These are phyloP conservation scores for Plasmodium knowlesi DNA, from an alignment of 169 alveolate genomes.

Conservation along the genomic window DNA sequence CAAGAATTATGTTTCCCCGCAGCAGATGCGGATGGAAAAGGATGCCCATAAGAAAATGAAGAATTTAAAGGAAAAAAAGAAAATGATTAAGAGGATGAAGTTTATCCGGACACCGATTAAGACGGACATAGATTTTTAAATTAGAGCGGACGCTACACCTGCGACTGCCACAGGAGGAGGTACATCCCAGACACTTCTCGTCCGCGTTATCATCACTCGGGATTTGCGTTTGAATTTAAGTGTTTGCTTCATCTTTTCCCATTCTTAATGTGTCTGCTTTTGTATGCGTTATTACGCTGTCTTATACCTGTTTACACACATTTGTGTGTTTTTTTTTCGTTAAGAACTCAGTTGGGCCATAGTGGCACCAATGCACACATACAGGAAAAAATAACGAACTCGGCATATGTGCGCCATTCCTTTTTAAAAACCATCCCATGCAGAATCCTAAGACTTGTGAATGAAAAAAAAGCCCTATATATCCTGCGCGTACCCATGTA, in stretches of 20 bases:
- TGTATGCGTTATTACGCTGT: background rate
- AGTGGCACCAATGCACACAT: background rate
- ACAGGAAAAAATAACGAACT: background rate
- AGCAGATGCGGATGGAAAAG: conserved; percentile 24
- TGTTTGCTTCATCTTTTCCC: background rate
- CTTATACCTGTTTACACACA: background rate
- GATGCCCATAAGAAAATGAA: conserved; percentile 18
- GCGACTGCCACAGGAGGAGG: background rate
- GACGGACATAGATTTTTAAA: conserved; percentile 55
- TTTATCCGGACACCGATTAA: conserved; percentile 17
- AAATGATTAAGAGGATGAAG: background rate
- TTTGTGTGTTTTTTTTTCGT: background rate
- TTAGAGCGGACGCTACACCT: background rate
- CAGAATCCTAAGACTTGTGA: background rate
- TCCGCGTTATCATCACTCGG: background rate
- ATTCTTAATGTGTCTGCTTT: background rate
- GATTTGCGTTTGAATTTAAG: background rate
- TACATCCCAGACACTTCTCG: background rate
- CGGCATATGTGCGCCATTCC: background rate
- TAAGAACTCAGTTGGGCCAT: background rate
- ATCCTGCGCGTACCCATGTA: background rate
- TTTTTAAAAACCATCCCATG: background rate
- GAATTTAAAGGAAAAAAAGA: conserved; percentile 9
- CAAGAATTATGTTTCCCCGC: conserved; percentile 28
- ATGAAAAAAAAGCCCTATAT: background rate